Conservation (phyloP, 768 basidiomycete species). For the Xerocomellus dryophilus region DNA sequence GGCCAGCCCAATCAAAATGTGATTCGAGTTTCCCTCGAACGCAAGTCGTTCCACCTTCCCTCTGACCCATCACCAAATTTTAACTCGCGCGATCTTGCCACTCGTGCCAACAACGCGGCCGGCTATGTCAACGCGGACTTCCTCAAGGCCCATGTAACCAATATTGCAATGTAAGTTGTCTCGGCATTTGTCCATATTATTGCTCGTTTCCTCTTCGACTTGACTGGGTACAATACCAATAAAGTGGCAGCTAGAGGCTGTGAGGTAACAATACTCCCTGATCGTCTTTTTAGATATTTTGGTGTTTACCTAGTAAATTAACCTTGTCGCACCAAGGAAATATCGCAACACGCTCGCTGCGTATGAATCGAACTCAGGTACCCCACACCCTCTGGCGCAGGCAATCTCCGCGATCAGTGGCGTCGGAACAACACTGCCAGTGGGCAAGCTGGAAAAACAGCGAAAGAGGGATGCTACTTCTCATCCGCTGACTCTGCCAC, state of each 20-base stretch:
- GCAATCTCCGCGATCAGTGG: slow-evolving; percentile 9
- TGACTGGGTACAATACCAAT: neutral
- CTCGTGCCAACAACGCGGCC: neutral
- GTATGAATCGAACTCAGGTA: slow-evolving; percentile 45
- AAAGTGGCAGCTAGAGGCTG: neutral
- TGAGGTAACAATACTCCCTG: neutral
- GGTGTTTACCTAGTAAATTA: neutral
- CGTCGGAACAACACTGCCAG: neutral
- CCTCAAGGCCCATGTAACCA: slow-evolving; percentile 16
- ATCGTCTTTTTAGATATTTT: neutral
- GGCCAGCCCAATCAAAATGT: neutral
- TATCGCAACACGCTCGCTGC: slow-evolving; percentile 40
- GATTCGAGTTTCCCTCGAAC: slow-evolving; percentile 25
- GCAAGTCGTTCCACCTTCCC: slow-evolving; percentile 8
- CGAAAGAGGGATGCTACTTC: neutral
- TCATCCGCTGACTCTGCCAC: neutral
- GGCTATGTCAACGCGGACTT: slow-evolving; percentile 6
- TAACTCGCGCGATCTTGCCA: neutral
- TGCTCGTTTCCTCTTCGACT: neutral
- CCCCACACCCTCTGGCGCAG: slow-evolving; percentile 32
- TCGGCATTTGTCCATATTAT: neutral
- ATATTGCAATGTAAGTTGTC: slow-evolving; percentile 19
- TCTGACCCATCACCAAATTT: neutral
- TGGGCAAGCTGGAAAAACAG: slow-evolving; percentile 6
- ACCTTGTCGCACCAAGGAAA: slow-evolving; percentile 36